Conservation (phyloP, 1,139 yeast genomes). For the Pneumocystis sp. region DNA sequence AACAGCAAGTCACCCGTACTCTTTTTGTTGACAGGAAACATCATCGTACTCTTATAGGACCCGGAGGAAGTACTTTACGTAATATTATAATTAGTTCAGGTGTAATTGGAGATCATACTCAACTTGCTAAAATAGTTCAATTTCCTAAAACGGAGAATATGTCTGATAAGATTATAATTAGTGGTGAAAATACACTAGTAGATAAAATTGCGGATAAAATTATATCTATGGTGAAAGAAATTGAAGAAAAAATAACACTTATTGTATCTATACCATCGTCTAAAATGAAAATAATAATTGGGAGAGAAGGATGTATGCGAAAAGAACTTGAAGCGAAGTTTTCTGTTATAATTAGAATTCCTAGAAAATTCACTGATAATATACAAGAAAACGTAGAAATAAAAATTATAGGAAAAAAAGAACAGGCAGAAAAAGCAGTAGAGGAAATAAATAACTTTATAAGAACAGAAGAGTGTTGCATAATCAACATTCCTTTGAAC, state of each 20-base stretch:
- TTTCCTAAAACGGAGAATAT: conserved; percentile 57
- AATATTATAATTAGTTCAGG: conserved; percentile 71
- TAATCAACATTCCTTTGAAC: background rate
- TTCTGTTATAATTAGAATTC: conserved; percentile 50
- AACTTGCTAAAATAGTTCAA: conserved; percentile 40
- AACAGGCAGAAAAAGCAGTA: conserved; percentile 21
- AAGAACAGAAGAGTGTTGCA: background rate
- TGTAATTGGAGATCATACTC: conserved; percentile 36
- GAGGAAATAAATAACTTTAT: conserved; percentile 1
- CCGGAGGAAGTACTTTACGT: conserved; percentile 60
- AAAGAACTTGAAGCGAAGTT: conserved; percentile 58
- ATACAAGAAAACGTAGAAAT: conserved; percentile 36
- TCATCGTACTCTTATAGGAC: conserved; percentile 70
- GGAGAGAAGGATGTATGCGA: conserved; percentile 67
- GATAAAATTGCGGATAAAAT: conserved; percentile 52
- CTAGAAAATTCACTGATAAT: conserved; percentile 36
- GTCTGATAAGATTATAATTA: conserved; percentile 39
- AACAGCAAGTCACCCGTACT: conserved; percentile 47
- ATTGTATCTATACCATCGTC: conserved; percentile 52
- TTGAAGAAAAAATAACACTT: conserved; percentile 47
- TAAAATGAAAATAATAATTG: conserved; percentile 64
- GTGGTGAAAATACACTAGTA: conserved; percentile 68
- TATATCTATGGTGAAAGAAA: conserved; percentile 46
- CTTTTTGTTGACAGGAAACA: conserved; percentile 63
- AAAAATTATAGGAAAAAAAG: conserved; percentile 23